Evolutionary conservation across 176 grass and related monocot genomes (phyloP).

Genomic region (Echinochloa phyllopogon): DNA sequence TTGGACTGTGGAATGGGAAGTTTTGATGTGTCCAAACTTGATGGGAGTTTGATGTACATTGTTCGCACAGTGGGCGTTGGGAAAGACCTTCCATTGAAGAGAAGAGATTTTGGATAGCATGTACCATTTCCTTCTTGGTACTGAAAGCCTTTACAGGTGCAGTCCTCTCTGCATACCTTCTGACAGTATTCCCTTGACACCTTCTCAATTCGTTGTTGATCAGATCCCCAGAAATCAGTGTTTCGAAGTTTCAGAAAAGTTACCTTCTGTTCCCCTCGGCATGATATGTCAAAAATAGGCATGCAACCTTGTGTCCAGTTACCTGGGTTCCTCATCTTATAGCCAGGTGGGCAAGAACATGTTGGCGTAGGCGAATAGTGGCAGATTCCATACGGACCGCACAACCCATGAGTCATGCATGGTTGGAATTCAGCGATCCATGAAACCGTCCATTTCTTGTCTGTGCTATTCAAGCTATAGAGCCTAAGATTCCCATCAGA

Average conservation of each 20-base stretch:
- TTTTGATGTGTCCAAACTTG: constrained; percentile 2
- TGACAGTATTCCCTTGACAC: not conserved
- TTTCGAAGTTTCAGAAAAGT: constrained; percentile 33
- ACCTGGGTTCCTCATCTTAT: constrained; percentile 35
- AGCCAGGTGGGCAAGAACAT: constrained; percentile 57
- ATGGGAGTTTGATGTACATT: constrained; percentile 52
- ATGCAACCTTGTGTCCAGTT: constrained; percentile 54
- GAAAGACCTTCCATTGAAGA: constrained; percentile 56
- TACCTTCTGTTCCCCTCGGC: not conserved
- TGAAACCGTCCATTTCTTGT: constrained; percentile 25
- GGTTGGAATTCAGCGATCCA: constrained; percentile 49
- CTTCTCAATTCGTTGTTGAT: constrained; percentile 22
- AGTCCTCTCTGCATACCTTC: not conserved
- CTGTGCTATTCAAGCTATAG: constrained; percentile 42
- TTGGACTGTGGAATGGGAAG: constrained; percentile 31
- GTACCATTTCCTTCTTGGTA: constrained; percentile 54
- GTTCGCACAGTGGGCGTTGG: constrained; percentile 43
- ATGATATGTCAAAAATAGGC: constrained; percentile 8
- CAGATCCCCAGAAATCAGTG: constrained; percentile 57
- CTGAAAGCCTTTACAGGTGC: constrained; percentile 54
- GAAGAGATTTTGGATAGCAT: constrained; percentile 52
- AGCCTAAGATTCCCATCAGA: constrained; percentile 47
- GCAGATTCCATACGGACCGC: constrained; percentile 50
- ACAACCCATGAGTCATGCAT: constrained; percentile 49
- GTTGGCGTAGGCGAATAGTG: constrained; percentile 44